A percentile compares a stretch with the other conserved stretches of the same genome.
These are phyloP conservation scores for Mycena metata DNA, from an alignment of 768 basidiomycete genomes.

Conservation along the genomic window DNA sequence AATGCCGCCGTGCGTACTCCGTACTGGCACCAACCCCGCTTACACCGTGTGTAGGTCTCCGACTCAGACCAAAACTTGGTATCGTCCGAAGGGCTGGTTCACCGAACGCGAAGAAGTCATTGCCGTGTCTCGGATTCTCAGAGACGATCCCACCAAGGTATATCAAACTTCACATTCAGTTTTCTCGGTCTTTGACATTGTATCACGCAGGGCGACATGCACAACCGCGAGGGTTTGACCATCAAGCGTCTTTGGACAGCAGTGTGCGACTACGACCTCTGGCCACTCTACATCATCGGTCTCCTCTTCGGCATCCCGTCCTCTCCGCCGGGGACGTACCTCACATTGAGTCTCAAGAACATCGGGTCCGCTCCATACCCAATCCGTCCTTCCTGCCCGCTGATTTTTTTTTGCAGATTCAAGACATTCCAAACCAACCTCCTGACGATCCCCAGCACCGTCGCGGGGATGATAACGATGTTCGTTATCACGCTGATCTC, in stretches of 20 bases:
- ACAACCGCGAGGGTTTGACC: conserved; percentile 74
- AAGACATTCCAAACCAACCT: conserved; percentile 72
- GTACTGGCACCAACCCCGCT: background rate
- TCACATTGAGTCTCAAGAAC: conserved; percentile 68
- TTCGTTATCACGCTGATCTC: conserved; percentile 63
- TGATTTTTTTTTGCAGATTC: conserved; percentile 54
- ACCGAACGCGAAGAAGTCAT: conserved; percentile 73
- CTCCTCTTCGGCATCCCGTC: conserved; percentile 67
- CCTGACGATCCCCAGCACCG: conserved; percentile 68
- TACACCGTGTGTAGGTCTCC: conserved; percentile 50
- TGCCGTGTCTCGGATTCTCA: conserved; percentile 69
- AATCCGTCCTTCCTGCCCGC: too few relatives aligned
- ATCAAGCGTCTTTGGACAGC: conserved; percentile 65
- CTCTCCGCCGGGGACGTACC: conserved; percentile 64
- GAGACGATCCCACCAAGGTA: conserved; percentile 74
- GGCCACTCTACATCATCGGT: conserved; percentile 74
- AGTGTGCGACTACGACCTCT: conserved; percentile 72
- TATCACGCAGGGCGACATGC: conserved; percentile 69
- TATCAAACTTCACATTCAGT: background rate
- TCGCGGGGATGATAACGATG: conserved; percentile 67
- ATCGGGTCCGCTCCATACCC: too few relatives aligned
- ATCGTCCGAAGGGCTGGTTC: conserved; percentile 74
- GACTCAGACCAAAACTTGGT: conserved; percentile 70
- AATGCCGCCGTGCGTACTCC: conserved; percentile 58
- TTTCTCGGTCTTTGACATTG: background rate